Base-by-base conservation (phyloP, 345 rosid species). In the Gossypium turneri region DNA sequence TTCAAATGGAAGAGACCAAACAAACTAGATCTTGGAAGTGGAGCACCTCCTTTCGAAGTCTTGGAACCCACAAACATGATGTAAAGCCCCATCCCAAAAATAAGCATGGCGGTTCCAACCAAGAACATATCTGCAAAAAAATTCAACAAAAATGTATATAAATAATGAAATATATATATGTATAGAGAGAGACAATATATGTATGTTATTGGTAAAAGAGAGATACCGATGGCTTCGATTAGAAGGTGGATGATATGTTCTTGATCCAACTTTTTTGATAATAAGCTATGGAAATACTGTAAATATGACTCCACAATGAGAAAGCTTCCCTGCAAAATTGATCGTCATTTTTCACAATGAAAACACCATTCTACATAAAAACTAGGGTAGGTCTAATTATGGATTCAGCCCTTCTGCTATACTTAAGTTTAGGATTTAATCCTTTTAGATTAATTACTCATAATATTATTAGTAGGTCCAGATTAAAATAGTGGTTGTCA, bases 161-260 rank as follows among this genome's bases (percentile, higher is more conserved):
- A 4, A 34, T 34, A 34, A 1, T 34, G 41, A 34, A 45, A 45
- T 45, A 45, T 45, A 45, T 45, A 45, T 45, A 8, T 38, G 0
- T 9, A 38, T 34, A 12, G 5, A 34, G 7, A 5, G 41, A 34
- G 41, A 56, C 7, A 9, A 56, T 55, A 55, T 56, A 56, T 19
- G 60, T 25, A 16, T 48, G 2, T 9, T 56, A 19, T 43, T 9
- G 7, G 19, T 27, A 22, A 22, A 53, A 3, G 38, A 50, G 70
- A 41, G 8, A n/a, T 81, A 92, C 97, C 94, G 66, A 89, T 77
- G 76, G 90, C 90, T 87, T 90, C 92, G 17, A 90, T 80, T 8
- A 88, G 81, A 22, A 79, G 77, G 17, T 86, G 90, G 43, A 83
- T 44, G 67, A 88, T 53, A 34, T 84, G 85, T 20, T 79, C 89